These are phyloP conservation scores for Penicillium sp. DNA, from an alignment of 2,329 filamentous ascomycete genomes.

Conservation along the genomic window DNA sequence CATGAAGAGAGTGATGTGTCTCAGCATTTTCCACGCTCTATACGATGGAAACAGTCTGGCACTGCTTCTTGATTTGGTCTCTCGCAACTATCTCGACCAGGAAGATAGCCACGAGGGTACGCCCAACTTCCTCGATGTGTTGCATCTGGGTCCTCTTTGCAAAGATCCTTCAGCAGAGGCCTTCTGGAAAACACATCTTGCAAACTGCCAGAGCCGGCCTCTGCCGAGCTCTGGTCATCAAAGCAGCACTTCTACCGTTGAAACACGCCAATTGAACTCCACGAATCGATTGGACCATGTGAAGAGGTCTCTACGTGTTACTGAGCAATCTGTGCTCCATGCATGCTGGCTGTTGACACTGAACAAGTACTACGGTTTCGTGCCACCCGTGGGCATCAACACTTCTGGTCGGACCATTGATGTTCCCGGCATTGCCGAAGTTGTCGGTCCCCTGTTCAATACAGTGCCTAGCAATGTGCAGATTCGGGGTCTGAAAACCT, in stretches of 20 bases:
- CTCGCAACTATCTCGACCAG: constrained; percentile 45
- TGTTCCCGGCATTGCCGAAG: constrained; percentile 55
- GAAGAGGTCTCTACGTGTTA: constrained; percentile 60
- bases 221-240: constrained; percentile 7
- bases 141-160: constrained; percentile 64
- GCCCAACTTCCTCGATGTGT: constrained; percentile 55
- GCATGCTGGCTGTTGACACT: constrained; percentile 65
- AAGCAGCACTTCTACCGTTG: constrained; percentile 13
- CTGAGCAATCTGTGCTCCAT: constrained; percentile 72
- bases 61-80: constrained; percentile 58
- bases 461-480: constrained; percentile 66
- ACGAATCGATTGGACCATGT: constrained; percentile 47
- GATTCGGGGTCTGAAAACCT: constrained; percentile 46
- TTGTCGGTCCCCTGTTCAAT: constrained; percentile 83
- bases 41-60: constrained; percentile 80
- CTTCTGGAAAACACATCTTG: constrained; percentile 65
- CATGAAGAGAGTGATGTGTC: constrained; percentile 42
- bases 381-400: constrained; percentile 63
- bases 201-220: constrained; percentile 23
- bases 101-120: constrained; percentile 30
- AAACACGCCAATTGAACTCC: constrained; percentile 24
- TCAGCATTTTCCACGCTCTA: constrained; percentile 76
- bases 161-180: constrained; percentile 43
- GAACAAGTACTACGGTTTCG: constrained; percentile 44
- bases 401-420: constrained; percentile 71